Percentiles rank a stretch among this genome's conserved stretches.
These are phyloP conservation scores for Waltergamsia citrina DNA, from an alignment of 2,329 filamentous ascomycete genomes.

Conservation along the genomic window DNA sequence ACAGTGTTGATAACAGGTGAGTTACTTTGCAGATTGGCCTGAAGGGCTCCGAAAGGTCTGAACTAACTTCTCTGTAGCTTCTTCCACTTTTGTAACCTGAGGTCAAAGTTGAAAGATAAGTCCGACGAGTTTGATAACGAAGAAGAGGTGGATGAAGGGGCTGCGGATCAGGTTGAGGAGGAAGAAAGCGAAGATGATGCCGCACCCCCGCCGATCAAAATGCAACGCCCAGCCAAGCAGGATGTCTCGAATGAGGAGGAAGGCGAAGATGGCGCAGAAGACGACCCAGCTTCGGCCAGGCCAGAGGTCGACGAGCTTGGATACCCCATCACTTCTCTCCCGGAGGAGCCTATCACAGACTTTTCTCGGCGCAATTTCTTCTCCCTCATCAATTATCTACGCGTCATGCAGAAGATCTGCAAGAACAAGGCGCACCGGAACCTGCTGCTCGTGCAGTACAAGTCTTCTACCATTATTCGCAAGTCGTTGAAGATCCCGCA, in stretches of 20 bases:
- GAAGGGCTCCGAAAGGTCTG: too few relatives aligned
- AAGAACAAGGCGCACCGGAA: conserved; percentile 93
- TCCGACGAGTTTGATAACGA: conserved; percentile 14
- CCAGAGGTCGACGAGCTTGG: conserved; percentile 80
- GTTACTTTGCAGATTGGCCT: too few relatives aligned
- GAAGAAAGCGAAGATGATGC: conserved; percentile 66
- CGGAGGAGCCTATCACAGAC: conserved; percentile 69
- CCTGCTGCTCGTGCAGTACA: conserved; percentile 88
- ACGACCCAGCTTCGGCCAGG: conserved; percentile 24
- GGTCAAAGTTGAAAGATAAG: conserved; percentile 41
- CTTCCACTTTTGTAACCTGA: conserved; percentile 77
- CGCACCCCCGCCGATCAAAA: conserved; percentile 72
- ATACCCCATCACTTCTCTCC: conserved; percentile 63
- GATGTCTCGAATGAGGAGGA: conserved; percentile 18
- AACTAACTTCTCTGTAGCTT: conserved; percentile 54
- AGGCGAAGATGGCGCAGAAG: conserved; percentile 14
- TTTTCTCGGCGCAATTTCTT: conserved; percentile 96
- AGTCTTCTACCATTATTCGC: conserved; percentile 83
- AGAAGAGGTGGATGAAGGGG: conserved; percentile 19
- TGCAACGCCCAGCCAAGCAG: conserved; percentile 37
- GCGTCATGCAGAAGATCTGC: conserved; percentile 95
- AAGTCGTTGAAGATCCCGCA: conserved; percentile 90
- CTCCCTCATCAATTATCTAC: conserved; percentile 87
- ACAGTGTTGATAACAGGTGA: conserved; percentile 73
- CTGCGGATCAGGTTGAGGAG: conserved; percentile 16